phyloP scores from a whole-genome alignment of 2,329 filamentous ascomycete genomes.

The Stachybotrys chlorohalonatus region DNA sequence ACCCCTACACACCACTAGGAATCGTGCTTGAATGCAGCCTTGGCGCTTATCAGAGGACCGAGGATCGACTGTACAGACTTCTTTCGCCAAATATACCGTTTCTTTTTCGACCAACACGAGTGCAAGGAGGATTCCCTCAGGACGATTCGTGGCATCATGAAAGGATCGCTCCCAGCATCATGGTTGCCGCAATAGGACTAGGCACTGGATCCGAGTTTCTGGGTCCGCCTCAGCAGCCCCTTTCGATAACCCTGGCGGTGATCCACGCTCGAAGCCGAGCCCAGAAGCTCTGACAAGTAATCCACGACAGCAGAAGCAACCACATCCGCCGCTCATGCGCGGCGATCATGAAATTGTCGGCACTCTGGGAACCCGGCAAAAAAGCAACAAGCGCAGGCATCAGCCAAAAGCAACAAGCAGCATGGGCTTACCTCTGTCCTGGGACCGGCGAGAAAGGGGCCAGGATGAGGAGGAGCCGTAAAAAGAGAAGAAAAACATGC shows the following conservation, averaged over 20 bases:
- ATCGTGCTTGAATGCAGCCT: too few relatives aligned
- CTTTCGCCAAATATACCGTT: too few relatives aligned
- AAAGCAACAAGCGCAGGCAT: neutral
- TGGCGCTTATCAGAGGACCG: too few relatives aligned
- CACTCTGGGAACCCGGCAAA: neutral
- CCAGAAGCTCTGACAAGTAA: neutral
- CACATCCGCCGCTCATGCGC: too few relatives aligned
- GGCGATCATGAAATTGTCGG: neutral
- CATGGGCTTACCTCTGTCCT: neutral
- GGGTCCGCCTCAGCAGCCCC: neutral
- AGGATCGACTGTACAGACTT: too few relatives aligned
- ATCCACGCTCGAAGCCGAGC: neutral
- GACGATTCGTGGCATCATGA: neutral
- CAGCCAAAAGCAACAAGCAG: neutral
- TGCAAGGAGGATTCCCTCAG: too few relatives aligned
- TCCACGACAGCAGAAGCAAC: neutral
- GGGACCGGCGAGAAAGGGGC: too few relatives aligned
- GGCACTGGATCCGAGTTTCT: neutral
- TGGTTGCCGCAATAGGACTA: neutral
- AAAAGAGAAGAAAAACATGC: neutral
- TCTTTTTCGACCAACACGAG: too few relatives aligned
- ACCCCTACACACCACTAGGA: neutral
- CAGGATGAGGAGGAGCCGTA: neutral
- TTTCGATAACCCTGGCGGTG: neutral
- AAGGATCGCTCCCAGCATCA: neutral